A percentile compares a stretch with the other conserved stretches of the same genome.
These are phyloP conservation scores for Cupressus sempervirens DNA, from an alignment of 75 land plant genomes.

Conservation along the genomic window DNA sequence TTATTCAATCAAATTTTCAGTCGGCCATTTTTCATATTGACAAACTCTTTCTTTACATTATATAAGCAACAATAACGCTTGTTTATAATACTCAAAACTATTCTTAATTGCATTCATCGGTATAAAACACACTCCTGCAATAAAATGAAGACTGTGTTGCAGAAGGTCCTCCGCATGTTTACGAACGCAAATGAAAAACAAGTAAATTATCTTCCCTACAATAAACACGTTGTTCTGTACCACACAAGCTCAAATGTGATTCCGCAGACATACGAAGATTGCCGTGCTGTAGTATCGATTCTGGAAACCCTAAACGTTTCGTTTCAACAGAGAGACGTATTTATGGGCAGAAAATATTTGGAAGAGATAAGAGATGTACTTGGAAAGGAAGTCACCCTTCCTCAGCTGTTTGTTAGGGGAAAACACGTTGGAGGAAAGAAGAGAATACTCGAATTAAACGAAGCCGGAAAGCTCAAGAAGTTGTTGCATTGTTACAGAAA, in stretches of 20 bases:
- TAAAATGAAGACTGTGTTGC: too few relatives aligned
- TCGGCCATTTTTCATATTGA: too few relatives aligned
- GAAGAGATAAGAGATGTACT: not conserved
- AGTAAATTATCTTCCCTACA: not conserved
- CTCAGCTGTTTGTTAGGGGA: not conserved
- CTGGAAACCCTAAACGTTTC: not conserved
- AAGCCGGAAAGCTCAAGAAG: not conserved
- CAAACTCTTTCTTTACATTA: too few relatives aligned
- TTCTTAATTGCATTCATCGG: too few relatives aligned
- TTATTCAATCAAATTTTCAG: too few relatives aligned
- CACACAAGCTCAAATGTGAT: not conserved
- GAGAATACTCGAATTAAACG: not conserved
- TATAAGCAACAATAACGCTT: too few relatives aligned
- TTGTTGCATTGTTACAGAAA: not conserved
- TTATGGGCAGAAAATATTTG: not conserved
- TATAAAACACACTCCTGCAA: too few relatives aligned
- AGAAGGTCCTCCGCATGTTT: too few relatives aligned
- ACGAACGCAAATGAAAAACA: not conserved
- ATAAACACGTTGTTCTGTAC: not conserved
- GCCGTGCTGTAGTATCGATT: not conserved
- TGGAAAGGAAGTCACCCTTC: not conserved
- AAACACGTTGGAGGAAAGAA: not conserved
- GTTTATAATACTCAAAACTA: too few relatives aligned
- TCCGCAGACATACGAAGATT: not conserved
- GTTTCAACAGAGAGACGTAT: not conserved